Evolutionary conservation across 2,329 filamentous ascomycete species (phyloP).

Genomic region (Pezicula carpinea): DNA sequence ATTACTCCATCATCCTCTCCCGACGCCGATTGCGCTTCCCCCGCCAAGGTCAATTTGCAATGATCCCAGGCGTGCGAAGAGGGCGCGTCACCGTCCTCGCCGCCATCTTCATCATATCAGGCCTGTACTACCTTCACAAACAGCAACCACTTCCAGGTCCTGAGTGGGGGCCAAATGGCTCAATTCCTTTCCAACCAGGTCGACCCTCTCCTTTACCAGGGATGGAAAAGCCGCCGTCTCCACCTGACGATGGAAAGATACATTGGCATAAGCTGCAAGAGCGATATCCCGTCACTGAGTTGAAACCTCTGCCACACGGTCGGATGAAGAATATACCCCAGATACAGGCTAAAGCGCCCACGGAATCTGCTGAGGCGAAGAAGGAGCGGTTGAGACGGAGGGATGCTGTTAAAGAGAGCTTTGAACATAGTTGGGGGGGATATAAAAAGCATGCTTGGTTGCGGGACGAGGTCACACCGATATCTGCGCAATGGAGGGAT

Average conservation of each 20-base stretch:
- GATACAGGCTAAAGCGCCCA: constrained; percentile 19
- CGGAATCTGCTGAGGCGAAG: constrained; percentile 17
- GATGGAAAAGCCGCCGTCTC: constrained; percentile 50
- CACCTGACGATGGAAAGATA: constrained; percentile 53
- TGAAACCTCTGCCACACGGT: constrained; percentile 24
- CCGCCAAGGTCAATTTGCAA: not conserved
- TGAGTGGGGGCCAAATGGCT: constrained; percentile 7
- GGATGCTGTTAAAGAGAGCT: constrained; percentile 25
- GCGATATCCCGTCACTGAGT: constrained; percentile 21
- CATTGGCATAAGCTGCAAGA: constrained; percentile 30
- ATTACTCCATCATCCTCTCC: not conserved
- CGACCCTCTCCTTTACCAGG: constrained; percentile 35
- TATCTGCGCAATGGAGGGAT: constrained; percentile 63
- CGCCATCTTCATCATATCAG: constrained; percentile 14
- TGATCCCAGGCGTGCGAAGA: constrained; percentile 20
- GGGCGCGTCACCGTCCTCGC: constrained; percentile 20
- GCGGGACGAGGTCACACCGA: constrained; percentile 78
- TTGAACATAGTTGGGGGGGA: constrained; percentile 61
- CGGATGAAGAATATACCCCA: constrained; percentile 19
- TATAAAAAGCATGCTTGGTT: constrained; percentile 79
- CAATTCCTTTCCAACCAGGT: constrained; percentile 17
- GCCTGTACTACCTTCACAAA: constrained; percentile 19
- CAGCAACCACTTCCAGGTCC: not conserved
- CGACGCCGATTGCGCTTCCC: not conserved
- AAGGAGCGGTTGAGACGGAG: constrained; percentile 18